phyloP scores from a whole-genome alignment of 2,329 filamentous ascomycete species.

The Cercospora sojina region DNA sequence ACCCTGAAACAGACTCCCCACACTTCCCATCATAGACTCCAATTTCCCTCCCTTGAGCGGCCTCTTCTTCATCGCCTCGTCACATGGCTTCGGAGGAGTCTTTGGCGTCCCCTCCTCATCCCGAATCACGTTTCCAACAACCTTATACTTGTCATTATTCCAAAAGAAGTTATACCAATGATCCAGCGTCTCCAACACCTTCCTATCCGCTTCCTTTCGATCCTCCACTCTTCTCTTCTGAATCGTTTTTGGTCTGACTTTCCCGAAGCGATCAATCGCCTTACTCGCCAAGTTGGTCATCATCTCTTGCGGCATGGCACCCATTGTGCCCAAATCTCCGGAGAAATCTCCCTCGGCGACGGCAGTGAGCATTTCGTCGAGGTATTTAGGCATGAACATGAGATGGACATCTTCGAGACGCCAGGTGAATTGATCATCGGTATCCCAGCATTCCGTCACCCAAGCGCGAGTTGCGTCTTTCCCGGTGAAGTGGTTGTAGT shows the following conservation, averaged over 20 bases:
- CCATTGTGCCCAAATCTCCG: constrained; percentile 24
- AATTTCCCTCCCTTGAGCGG: constrained; percentile 35
- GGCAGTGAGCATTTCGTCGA: constrained; percentile 31
- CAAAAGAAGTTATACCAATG: constrained; percentile 57
- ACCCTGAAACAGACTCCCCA: constrained; percentile 19
- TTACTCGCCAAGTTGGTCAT: constrained; percentile 29
- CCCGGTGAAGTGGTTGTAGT: constrained; percentile 36
- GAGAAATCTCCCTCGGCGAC: constrained; percentile 23
- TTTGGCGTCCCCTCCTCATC: constrained; percentile 22
- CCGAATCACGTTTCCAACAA: constrained; percentile 28
- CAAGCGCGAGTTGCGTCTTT: constrained; percentile 35
- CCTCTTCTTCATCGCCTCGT: constrained; percentile 34
- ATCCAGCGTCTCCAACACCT: constrained; percentile 63
- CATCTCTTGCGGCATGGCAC: constrained; percentile 26
- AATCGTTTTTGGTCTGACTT: constrained; percentile 23
- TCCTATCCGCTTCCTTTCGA: constrained; percentile 53
- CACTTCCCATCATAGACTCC: constrained; percentile 26
- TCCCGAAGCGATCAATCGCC: constrained; percentile 32
- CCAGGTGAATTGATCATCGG: constrained; percentile 31
- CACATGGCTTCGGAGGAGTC: constrained; percentile 30
- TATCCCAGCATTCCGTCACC: constrained; percentile 37
- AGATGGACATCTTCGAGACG: constrained; percentile 31
- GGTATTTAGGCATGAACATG: constrained; percentile 34
- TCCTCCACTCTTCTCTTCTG: constrained; percentile 27
- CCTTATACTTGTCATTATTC: constrained; percentile 30